phyloP scores from a whole-genome alignment of 2,329 filamentous ascomycete genomes.

The Nemania abortiva region DNA sequence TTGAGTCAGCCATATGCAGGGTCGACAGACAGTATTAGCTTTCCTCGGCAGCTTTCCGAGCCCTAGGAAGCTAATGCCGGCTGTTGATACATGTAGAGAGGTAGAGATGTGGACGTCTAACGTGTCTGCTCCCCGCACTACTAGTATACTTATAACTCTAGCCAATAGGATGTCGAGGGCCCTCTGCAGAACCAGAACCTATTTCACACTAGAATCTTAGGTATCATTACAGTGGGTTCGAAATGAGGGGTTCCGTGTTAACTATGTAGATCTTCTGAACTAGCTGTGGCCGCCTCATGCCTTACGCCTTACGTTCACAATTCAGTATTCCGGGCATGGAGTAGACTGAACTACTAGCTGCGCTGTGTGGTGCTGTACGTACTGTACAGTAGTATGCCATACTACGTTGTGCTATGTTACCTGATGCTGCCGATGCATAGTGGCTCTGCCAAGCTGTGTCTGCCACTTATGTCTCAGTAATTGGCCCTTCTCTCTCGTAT shows the following conservation, averaged over 20 bases:
- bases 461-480: slow-evolving; percentile 1
- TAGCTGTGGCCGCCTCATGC: background rate
- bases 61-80: slow-evolving; percentile 28
- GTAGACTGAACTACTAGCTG: too few relatives aligned
- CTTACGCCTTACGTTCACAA: background rate
- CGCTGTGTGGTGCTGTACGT: too few relatives aligned
- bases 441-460: slow-evolving; percentile 20
- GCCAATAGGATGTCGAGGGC: background rate
- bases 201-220: background rate
- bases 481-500: slow-evolving; percentile 15
- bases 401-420: background rate
- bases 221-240: background rate
- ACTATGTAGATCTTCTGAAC: background rate
- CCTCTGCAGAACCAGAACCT: background rate
- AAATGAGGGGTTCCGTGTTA: background rate
- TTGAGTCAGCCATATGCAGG: background rate
- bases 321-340: background rate
- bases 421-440: background rate
- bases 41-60: background rate
- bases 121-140: background rate
- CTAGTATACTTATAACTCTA: background rate
- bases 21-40: background rate
- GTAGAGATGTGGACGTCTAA: background rate
- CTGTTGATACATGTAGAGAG: slow-evolving; percentile 51
- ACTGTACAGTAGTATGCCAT: background rate